Conservation (phyloP, 2,329 filamentous ascomycete genomes). For the Cercospora canescens region DNA sequence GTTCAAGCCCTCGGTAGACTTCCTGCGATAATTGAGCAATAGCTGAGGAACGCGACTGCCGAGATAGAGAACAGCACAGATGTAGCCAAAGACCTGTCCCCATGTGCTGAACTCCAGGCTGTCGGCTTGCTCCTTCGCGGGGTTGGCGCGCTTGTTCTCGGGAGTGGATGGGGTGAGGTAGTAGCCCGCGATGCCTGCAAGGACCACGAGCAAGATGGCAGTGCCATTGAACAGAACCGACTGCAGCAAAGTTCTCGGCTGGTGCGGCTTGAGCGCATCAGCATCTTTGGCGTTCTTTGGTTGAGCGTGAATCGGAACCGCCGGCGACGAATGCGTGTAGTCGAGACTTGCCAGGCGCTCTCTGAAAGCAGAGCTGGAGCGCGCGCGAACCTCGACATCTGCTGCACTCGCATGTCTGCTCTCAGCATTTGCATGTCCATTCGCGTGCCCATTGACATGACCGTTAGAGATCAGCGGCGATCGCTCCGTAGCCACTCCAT, state of each 20-base stretch:
- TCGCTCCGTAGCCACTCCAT: slow-evolving; percentile 34
- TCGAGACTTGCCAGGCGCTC: slow-evolving; percentile 60
- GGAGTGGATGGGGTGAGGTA: slow-evolving; percentile 62
- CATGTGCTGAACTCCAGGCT: slow-evolving; percentile 68
- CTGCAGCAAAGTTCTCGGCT: slow-evolving; percentile 44
- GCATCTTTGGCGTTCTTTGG: slow-evolving; percentile 36
- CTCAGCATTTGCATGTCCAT: slow-evolving; percentile 25
- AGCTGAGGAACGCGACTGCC: slow-evolving; percentile 88
- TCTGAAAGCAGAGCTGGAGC: slow-evolving; percentile 42
- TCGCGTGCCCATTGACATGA: slow-evolving; percentile 31
- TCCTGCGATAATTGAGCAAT: slow-evolving; percentile 86
- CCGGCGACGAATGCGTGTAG: slow-evolving; percentile 72
- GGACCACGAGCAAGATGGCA: slow-evolving; percentile 77
- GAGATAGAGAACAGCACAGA: slow-evolving; percentile 87
- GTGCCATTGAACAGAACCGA: slow-evolving; percentile 70
- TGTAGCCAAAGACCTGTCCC: slow-evolving; percentile 90
- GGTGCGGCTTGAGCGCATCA: slow-evolving; percentile 40
- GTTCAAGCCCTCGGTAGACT: slow-evolving; percentile 89
- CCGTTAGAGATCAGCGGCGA: slow-evolving; percentile 38
- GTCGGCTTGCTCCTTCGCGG: slow-evolving; percentile 44
- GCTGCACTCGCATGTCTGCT: slow-evolving; percentile 23
- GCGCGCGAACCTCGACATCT: slow-evolving; percentile 31
- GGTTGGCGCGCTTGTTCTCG: slow-evolving; percentile 23
- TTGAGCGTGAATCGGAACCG: slow-evolving; percentile 71
- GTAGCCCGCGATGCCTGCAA: slow-evolving; percentile 83